A percentile compares a stretch with the other conserved stretches of the same genome.
Conservation (phyloP, 768 basidiomycete genomes). For the Gautieria morchelliformis region DNA sequence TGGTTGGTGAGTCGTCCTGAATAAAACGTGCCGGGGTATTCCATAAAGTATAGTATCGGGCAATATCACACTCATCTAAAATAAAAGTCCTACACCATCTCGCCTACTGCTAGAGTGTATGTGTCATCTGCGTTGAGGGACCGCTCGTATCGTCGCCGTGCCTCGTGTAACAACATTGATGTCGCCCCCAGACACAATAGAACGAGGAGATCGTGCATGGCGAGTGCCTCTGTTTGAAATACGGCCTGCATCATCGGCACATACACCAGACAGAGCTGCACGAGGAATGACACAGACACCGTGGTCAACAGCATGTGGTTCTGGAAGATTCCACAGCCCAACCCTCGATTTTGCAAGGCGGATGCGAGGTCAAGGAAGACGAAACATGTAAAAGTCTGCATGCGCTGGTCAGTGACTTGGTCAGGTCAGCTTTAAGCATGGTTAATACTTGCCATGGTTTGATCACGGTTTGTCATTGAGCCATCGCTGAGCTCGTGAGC, state of each 20-base stretch:
- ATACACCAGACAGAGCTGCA: conserved; percentile 81
- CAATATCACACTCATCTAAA: background rate
- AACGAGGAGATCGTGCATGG: conserved; percentile 54
- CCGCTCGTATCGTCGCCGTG: conserved; percentile 68
- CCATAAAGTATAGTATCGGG: background rate
- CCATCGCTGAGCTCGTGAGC: conserved; percentile 76
- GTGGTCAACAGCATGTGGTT: conserved; percentile 89
- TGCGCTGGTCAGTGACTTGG: background rate
- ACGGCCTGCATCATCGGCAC: conserved; percentile 83
- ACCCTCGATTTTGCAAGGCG: conserved; percentile 87
- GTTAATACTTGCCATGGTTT: conserved; percentile 75
- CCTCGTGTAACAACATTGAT: conserved; percentile 70
- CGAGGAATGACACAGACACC: conserved; percentile 75
- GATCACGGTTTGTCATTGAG: conserved; percentile 74
- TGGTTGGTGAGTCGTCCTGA: too few species aligned
- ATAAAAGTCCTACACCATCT: conserved; percentile 40
- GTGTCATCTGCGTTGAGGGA: conserved; percentile 43
- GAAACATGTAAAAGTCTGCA: conserved; percentile 91
- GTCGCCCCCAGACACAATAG: conserved; percentile 57
- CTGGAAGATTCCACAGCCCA: conserved; percentile 71
- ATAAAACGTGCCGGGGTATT: background rate
- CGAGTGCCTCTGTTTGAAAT: conserved; percentile 87
- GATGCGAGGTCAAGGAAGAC: conserved; percentile 96
- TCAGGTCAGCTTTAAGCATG: background rate
- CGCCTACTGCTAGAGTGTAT: conserved; percentile 42